phyloP scores from a whole-genome alignment of 345 rosid genomes.

The Trapa bicornis region DNA sequence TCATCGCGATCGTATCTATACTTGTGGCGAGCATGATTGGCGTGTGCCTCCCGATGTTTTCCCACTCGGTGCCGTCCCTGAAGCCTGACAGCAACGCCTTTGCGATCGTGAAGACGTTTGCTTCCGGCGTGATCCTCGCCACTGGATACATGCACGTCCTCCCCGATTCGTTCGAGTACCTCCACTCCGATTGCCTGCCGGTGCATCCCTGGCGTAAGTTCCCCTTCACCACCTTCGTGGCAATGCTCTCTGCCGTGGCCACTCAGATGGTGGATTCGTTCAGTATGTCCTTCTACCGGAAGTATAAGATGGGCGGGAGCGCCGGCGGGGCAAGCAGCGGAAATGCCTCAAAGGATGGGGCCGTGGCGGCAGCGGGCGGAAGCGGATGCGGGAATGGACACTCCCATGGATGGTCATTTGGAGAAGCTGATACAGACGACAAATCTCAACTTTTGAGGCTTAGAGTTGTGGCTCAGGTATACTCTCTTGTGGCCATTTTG shows the following conservation, averaged over 20 bases:
- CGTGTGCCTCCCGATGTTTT: constrained; percentile 39
- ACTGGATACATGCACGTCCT: constrained; percentile 58
- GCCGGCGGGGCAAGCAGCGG: neutral
- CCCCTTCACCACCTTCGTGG: constrained; percentile 46
- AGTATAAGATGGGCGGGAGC: neutral
- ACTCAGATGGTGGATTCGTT: constrained; percentile 49
- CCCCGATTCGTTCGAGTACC: constrained; percentile 42
- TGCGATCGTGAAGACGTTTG: constrained; percentile 52
- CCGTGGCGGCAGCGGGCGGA: neutral
- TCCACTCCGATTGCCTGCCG: constrained; percentile 37
- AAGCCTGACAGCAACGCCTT: constrained; percentile 42
- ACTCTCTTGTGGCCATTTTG: no score
- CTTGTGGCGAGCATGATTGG: constrained; percentile 43
- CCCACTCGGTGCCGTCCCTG: constrained; percentile 19
- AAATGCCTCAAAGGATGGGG: neutral
- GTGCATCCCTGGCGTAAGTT: constrained; percentile 39
- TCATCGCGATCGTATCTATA: constrained; percentile 34
- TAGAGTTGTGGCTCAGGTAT: constrained; percentile 11
- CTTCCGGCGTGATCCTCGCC: constrained; percentile 54
- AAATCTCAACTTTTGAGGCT: constrained; percentile 1
- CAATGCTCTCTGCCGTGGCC: constrained; percentile 44
- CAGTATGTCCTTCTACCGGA: constrained; percentile 16
- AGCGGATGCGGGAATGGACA: neutral
- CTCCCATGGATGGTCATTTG: neutral
- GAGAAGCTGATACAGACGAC: neutral